phyloP scores from a whole-genome alignment of 495 filamentous ascomycete genomes.

The Daldinia vernicosa region DNA sequence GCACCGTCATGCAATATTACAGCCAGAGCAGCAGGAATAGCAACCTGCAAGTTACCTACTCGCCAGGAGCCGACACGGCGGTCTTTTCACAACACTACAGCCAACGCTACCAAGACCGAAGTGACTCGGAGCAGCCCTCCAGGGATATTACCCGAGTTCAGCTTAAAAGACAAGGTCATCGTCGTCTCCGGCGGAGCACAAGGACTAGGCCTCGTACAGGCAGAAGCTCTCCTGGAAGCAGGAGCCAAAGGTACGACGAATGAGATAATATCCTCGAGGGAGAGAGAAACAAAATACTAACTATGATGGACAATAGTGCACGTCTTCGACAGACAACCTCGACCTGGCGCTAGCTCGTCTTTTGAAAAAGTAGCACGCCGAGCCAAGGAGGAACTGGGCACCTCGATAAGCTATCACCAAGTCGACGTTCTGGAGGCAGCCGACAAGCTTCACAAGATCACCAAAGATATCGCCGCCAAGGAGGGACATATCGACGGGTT shows the following conservation, averaged over 20 bases:
- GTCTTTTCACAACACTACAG: constrained; percentile 22
- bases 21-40: constrained; percentile 13
- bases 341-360: constrained; percentile 49
- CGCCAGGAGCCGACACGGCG: constrained; percentile 19
- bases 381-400: constrained; percentile 71
- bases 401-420: constrained; percentile 77
- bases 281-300: constrained; percentile 11
- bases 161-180: constrained; percentile 77
- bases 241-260: constrained; percentile 65
- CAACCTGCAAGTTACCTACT: constrained; percentile 9
- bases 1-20: constrained; percentile 18
- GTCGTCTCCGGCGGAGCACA: constrained; percentile 81
- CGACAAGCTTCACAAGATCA: constrained; percentile 68
- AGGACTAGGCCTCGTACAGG: constrained; percentile 80
- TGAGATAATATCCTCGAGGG: neutral
- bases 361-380: constrained; percentile 71
- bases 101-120: constrained; percentile 6
- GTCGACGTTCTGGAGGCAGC: constrained; percentile 83
- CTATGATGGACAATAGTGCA: constrained; percentile 57
- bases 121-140: constrained; percentile 4
- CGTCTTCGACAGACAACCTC: constrained; percentile 62
- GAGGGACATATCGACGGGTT: constrained; percentile 82
- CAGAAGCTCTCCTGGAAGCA: constrained; percentile 81
- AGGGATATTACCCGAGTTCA: constrained; percentile 75
- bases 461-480: constrained; percentile 72